Evolutionary conservation across 805 yeast species (phyloP).

Genomic region (Wickerhamia fluorescens): DNA sequence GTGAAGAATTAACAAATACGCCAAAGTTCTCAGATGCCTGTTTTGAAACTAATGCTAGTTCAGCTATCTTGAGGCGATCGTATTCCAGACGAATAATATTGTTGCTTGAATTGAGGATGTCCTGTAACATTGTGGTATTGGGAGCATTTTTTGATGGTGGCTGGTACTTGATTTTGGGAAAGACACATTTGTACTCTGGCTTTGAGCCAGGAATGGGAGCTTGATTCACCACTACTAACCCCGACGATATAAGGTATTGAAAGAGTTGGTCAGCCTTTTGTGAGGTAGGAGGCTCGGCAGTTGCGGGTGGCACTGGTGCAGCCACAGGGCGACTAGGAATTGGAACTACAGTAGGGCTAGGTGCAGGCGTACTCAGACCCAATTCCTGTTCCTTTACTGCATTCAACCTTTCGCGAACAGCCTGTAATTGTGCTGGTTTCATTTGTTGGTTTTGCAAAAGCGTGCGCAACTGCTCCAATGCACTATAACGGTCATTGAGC

Average conservation of each 20-base stretch:
- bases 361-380: slow-evolving; percentile 4
- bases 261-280: slow-evolving; percentile 24
- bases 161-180: slow-evolving; percentile 26
- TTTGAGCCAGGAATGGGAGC: slow-evolving; percentile 32
- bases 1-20: slow-evolving; percentile 30
- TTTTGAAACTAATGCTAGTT: slow-evolving; percentile 21
- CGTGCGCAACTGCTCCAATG: slow-evolving; percentile 36
- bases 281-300: neutral
- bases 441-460: slow-evolving; percentile 33
- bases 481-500: slow-evolving; percentile 36
- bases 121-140: slow-evolving; percentile 14
- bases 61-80: slow-evolving; percentile 26
- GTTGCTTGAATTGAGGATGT: slow-evolving; percentile 13
- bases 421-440: slow-evolving; percentile 27
- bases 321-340: slow-evolving; percentile 6
- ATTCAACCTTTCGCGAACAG: slow-evolving; percentile 31
- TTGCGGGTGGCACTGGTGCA: slow-evolving; percentile 2
- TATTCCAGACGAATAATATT: slow-evolving; percentile 22
- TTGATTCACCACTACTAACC: slow-evolving; percentile 34
- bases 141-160: slow-evolving; percentile 7
- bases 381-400: slow-evolving; percentile 29
- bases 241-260: slow-evolving; percentile 26
- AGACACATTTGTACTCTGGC: slow-evolving; percentile 24
- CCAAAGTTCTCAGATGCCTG: slow-evolving; percentile 19
- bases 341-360: slow-evolving; percentile 11